A percentile compares a stretch with the other conserved stretches of the same genome.
These are phyloP conservation scores for Kregervanrija pseudodelftensis DNA, from an alignment of 805 yeast genomes.

Conservation along the genomic window DNA sequence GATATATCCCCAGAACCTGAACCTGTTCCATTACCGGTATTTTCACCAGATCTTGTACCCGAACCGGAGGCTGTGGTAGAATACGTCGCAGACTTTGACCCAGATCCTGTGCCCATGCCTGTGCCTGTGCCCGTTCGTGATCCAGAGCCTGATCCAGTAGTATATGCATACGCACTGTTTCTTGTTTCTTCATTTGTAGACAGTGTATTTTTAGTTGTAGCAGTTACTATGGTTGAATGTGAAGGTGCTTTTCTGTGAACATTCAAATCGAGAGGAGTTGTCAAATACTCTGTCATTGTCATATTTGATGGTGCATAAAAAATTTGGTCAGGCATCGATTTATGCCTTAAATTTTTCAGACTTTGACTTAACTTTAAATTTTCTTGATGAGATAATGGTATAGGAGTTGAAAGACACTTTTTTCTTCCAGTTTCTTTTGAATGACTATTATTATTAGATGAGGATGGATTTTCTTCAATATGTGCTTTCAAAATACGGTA, in stretches of 20 bases:
- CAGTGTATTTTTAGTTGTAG: not conserved
- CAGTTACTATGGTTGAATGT: too few species aligned
- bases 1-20: constrained; percentile 1
- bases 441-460: not conserved
- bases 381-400: not conserved
- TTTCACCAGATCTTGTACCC: not conserved
- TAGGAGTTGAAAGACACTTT: constrained; percentile 9
- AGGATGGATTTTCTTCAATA: not conserved
- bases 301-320: constrained; percentile 8
- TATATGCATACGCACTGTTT: constrained; percentile 1
- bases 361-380: not conserved
- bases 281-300: constrained; percentile 10
- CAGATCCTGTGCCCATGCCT: constrained; percentile 1
- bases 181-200: not conserved
- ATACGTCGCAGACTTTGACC: not conserved
- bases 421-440: not conserved
- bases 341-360: not conserved
- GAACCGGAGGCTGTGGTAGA: constrained; percentile 2
- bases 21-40: constrained; percentile 3
- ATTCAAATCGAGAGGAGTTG: constrained; percentile 10
- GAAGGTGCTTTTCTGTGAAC: constrained; percentile 6
- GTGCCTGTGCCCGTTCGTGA: not conserved
- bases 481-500: constrained; percentile 10
- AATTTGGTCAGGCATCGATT: constrained; percentile 9
- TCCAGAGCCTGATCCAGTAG: constrained; percentile 1